Evolutionary conservation across 2,329 filamentous ascomycete genomes (phyloP).

Genomic region (Pseudogymnoascus sp.): DNA sequence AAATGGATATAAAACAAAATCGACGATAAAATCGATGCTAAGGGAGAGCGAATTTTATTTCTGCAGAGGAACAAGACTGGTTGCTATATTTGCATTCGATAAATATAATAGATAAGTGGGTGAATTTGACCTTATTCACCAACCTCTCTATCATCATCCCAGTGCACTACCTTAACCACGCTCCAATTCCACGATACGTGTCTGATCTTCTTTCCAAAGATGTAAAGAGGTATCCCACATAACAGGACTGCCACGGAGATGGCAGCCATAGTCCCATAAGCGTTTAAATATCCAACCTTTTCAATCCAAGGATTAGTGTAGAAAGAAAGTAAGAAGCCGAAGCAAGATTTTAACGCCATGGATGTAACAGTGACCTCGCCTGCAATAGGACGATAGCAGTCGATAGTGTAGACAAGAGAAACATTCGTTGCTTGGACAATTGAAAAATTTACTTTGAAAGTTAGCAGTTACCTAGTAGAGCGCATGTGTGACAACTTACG

Average conservation of each 20-base stretch:
- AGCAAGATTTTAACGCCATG: constrained; percentile 46
- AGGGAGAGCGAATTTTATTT: too few species aligned
- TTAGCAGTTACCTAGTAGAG: neutral
- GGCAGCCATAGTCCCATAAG: constrained; percentile 49
- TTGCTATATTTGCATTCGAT: too few species aligned
- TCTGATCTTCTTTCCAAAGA: constrained; percentile 43
- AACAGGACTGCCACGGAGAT: constrained; percentile 40
- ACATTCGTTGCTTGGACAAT: constrained; percentile 48
- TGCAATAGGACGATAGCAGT: constrained; percentile 47
- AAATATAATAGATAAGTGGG: too few species aligned
- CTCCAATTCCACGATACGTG: constrained; percentile 40
- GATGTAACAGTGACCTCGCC: constrained; percentile 46
- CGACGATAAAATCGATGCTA: too few species aligned
- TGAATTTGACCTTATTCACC: constrained; percentile 34
- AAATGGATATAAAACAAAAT: too few species aligned
- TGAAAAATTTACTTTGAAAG: constrained; percentile 41
- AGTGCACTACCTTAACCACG: constrained; percentile 37
- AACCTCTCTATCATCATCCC: constrained; percentile 45
- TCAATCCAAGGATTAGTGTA: constrained; percentile 52
- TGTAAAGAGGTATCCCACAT: constrained; percentile 41
- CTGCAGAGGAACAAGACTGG: too few species aligned
- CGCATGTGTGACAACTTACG: constrained; percentile 35
- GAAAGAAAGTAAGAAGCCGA: constrained; percentile 50
- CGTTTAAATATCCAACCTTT: constrained; percentile 38
- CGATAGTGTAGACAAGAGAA: constrained; percentile 48